Evolutionary conservation across 805 yeast genomes (phyloP).

Genomic region (Ogataea angusta): DNA sequence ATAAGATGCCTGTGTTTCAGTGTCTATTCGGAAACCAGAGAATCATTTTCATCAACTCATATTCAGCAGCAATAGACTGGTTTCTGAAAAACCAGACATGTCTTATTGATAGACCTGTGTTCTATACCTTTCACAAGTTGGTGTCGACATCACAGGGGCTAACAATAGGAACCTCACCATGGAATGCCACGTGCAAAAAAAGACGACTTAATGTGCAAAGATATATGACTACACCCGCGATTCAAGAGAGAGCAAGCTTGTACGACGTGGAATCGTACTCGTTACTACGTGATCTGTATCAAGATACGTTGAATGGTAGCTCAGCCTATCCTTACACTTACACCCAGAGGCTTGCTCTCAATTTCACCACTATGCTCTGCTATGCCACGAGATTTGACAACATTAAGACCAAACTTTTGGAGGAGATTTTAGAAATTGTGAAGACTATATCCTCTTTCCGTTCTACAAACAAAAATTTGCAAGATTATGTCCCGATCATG

Average conservation of each 20-base stretch:
- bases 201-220: slow-evolving; percentile 37
- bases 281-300: slow-evolving; percentile 29
- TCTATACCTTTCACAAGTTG: slow-evolving; percentile 23
- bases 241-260: slow-evolving; percentile 32
- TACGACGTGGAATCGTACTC: slow-evolving; percentile 35
- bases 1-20: slow-evolving; percentile 27
- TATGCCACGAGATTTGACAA: slow-evolving; percentile 38
- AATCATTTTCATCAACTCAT: slow-evolving; percentile 19
- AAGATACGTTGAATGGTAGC: slow-evolving; percentile 11
- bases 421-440: slow-evolving; percentile 32
- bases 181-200: slow-evolving; percentile 37
- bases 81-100: slow-evolving; percentile 22
- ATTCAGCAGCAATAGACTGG: slow-evolving; percentile 19
- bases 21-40: slow-evolving; percentile 23
- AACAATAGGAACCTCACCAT: slow-evolving; percentile 43
- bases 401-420: slow-evolving; percentile 26
- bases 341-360: slow-evolving; percentile 36
- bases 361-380: slow-evolving; percentile 37
- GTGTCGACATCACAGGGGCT: slow-evolving; percentile 34
- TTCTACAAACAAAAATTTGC: slow-evolving; percentile 37
- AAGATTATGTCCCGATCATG: slow-evolving; percentile 37
- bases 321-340: slow-evolving; percentile 25
- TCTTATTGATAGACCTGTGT: slow-evolving; percentile 21
- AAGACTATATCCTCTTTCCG: slow-evolving; percentile 31
- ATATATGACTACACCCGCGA: slow-evolving; percentile 37